These are phyloP conservation scores for Fagus sylvatica DNA, from an alignment of 306 rosid genomes.

Conservation along the genomic window DNA sequence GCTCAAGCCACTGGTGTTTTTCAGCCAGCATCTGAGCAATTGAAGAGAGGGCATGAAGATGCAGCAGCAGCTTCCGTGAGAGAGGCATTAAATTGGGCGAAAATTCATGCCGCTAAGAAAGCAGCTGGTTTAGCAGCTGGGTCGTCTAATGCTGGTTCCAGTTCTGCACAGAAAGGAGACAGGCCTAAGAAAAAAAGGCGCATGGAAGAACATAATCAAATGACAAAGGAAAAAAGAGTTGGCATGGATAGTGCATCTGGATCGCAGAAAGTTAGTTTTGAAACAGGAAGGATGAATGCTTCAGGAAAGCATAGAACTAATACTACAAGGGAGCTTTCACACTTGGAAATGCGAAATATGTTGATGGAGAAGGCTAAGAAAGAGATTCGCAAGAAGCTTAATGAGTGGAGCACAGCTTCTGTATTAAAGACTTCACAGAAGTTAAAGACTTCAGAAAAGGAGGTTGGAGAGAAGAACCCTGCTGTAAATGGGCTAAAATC, in stretches of 20 bases:
- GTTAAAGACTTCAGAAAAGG: conserved; percentile 25
- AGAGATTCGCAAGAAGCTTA: conserved; percentile 55
- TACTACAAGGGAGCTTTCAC: conserved; percentile 42
- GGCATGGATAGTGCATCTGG: conserved; percentile 32
- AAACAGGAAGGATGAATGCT: conserved; percentile 38
- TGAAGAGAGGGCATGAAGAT: conserved; percentile 48
- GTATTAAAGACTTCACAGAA: conserved; percentile 26
- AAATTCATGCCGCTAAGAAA: conserved; percentile 30
- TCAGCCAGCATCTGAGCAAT: conserved; percentile 31
- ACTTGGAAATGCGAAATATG: conserved; percentile 37
- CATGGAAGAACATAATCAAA: conserved; percentile 10
- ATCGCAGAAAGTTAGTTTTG: conserved; percentile 37
- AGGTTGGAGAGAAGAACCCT: conserved; percentile 17
- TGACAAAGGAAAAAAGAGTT: conserved; percentile 35
- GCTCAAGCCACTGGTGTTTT: conserved; percentile 38
- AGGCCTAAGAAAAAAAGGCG: conserved; percentile 41
- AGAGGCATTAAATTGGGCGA: conserved; percentile 30
- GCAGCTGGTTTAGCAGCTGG: conserved; percentile 36
- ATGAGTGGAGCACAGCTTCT: conserved; percentile 39
- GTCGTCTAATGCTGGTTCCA: conserved; percentile 28
- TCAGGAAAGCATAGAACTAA: conserved; percentile 32
- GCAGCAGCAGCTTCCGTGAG: conserved; percentile 18
- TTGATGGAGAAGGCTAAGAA: conserved; percentile 58
- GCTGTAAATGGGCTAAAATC: conserved; percentile 32
- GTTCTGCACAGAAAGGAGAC: conserved; percentile 38